phyloP scores from a whole-genome alignment of 1,139 yeast genomes.

The Sugiyamaella pinicola region DNA sequence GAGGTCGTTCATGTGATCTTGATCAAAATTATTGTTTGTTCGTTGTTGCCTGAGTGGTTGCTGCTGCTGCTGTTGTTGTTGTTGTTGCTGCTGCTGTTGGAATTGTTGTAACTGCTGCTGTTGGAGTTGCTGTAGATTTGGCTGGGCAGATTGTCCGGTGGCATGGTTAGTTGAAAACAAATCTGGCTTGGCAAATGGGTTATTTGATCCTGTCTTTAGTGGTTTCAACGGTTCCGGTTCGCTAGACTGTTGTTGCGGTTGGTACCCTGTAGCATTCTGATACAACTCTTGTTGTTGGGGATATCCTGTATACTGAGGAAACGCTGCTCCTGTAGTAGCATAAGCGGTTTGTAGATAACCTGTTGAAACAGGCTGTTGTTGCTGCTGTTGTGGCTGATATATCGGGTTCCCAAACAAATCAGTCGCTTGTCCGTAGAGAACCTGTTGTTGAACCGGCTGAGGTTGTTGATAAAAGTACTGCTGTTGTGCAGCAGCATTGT shows the following conservation, averaged over 20 bases:
- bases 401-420: conserved; percentile 85
- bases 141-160: conserved; percentile 22
- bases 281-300: conserved; percentile 41
- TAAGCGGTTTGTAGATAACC: conserved; percentile 53
- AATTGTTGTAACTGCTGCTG: conserved; percentile 38
- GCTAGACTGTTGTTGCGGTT: conserved; percentile 40
- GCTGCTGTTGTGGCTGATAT: conserved; percentile 42
- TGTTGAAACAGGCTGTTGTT: conserved; percentile 52
- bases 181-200: conserved; percentile 73
- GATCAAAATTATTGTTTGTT: conserved; percentile 33
- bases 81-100: conserved; percentile 40
- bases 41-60: conserved; percentile 43
- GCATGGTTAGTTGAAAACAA: conserved; percentile 23
- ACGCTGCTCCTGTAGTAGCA: conserved; percentile 37
- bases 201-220: conserved; percentile 79
- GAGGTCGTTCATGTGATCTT: conserved; percentile 52
- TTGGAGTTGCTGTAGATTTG: conserved; percentile 26
- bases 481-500: conserved; percentile 30
- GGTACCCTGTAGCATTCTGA: conserved; percentile 34
- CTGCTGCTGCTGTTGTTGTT: conserved; percentile 41
- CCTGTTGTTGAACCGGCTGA: conserved; percentile 33
- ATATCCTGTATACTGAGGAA: conserved; percentile 33
- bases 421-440: conserved; percentile 24
- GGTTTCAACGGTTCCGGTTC: conserved; percentile 53
- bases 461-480: conserved; percentile 27